A percentile compares a stretch with the other conserved stretches of the same genome.
Conservation (phyloP, 345 rosid species). For the Firmiana major region DNA sequence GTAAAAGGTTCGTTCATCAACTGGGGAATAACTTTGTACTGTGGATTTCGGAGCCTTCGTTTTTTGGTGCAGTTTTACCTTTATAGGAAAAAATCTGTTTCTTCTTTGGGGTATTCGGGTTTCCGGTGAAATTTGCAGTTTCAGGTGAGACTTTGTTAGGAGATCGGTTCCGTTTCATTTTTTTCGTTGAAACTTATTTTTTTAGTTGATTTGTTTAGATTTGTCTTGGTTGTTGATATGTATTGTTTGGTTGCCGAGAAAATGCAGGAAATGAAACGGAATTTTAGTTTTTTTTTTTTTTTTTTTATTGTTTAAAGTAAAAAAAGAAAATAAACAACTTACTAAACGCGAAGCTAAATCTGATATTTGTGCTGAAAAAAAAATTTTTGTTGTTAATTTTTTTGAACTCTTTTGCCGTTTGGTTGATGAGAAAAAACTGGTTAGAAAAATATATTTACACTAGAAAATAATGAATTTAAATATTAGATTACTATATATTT, state of each 20-base stretch:
- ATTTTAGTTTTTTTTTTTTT: not conserved
- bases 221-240: slow-evolving; percentile 2
- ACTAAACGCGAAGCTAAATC: not conserved
- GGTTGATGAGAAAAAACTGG: not conserved
- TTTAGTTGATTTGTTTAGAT: not conserved
- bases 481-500: not conserved
- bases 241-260: slow-evolving; percentile 23
- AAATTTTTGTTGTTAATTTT: not conserved
- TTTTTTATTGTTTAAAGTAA: not conserved
- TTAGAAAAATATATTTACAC: not conserved
- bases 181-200: not conserved
- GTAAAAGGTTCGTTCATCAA: slow-evolving; percentile 7
- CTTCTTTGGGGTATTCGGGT: slow-evolving; percentile 18
- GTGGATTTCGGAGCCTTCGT: slow-evolving; percentile 13
- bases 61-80: not conserved
- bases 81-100: slow-evolving; percentile 10
- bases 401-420: not conserved
- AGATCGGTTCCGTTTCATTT: slow-evolving; percentile 5
- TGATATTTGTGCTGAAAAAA: not conserved
- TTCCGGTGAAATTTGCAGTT: not conserved
- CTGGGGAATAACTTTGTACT: slow-evolving; percentile 3
- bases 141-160: slow-evolving; percentile 30
- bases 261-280: slow-evolving; percentile 8
- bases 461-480: not conserved
- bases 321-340: not conserved